Evolutionary conservation across 345 rosid genomes (phyloP), one percentile per base, ranked within the genome.

Genomic region (Toxicodendron radicans): DNA sequence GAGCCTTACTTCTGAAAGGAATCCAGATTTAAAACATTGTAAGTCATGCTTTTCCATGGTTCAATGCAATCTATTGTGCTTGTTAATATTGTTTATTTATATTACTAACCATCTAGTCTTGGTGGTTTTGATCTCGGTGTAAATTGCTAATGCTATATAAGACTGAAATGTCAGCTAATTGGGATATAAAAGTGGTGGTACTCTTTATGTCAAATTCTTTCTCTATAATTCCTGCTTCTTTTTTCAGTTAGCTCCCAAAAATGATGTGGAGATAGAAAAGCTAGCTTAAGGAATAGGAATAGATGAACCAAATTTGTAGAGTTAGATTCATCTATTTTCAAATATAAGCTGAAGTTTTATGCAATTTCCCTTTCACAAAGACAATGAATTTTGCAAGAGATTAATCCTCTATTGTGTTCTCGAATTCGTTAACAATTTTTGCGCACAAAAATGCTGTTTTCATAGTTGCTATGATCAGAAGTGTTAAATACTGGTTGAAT

Each of bases 21-120:
- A 58, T 77, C 64, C 73, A 46, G 84, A 78, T 76, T 72, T 77
- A 54, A 79, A 62, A 74, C 79, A 85, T 70, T 68, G 97, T 92
- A 82, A 85, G 91, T 51, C 23, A 6, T 63, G 33, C 3, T 20
- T 58, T 49, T 64, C 38, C 17, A n/a, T 3, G 33, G 23, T 67
- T 21, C 14, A 23, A 10, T 53, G 57, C 10, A 27, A 30, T 11
- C 16, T 6, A 57, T 57, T n/a, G 14, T 53, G 45, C 33, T 52
- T 68, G 27, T 68, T 49, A 17, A 32, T 32, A 14, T 32, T 32
- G 18, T 17, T 18, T 4, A 16, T 51, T 27, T 27, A 66, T 66
- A 43, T 45, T 45, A 16, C n/a, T 45, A 65, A n/a, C 4, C 23
- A 45, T 21, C 20, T 48, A 49, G 12, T 66, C 14, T 6, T 16